These are phyloP conservation scores for Diaporthe aspalathi DNA, from an alignment of 2,329 filamentous ascomycete genomes.

Conservation along the genomic window DNA sequence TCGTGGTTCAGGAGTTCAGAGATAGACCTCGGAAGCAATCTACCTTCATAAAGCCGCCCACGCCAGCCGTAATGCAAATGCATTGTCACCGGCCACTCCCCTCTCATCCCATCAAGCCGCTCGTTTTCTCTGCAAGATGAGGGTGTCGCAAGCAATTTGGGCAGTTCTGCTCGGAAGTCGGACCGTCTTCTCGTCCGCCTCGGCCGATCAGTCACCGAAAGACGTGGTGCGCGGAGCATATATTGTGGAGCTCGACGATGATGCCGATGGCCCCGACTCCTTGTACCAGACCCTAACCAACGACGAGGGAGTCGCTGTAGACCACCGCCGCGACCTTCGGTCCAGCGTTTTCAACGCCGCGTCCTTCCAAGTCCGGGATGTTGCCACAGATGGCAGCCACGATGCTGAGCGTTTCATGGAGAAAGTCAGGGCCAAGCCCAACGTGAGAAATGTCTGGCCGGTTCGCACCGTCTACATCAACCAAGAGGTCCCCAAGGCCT, in stretches of 20 bases:
- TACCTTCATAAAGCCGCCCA: not conserved
- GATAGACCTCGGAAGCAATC: not conserved
- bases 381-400: not conserved
- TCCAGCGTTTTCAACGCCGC: slow-evolving; percentile 20
- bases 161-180: slow-evolving; percentile 16
- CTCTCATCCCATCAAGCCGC: not conserved
- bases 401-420: slow-evolving; percentile 12
- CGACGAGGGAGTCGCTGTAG: slow-evolving; percentile 7
- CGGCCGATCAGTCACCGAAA: slow-evolving; percentile 7
- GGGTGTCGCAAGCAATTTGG: slow-evolving; percentile 18
- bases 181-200: slow-evolving; percentile 8
- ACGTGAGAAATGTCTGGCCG: slow-evolving; percentile 11
- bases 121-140: slow-evolving; percentile 15
- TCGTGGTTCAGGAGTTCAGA: slow-evolving; percentile 1
- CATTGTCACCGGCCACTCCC: not conserved
- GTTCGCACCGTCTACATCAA: slow-evolving; percentile 12
- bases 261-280: not conserved
- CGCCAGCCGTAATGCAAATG: not conserved
- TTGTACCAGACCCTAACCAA: not conserved
- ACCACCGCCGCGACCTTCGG: slow-evolving; percentile 19
- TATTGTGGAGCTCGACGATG: slow-evolving; percentile 20
- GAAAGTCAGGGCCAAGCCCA: slow-evolving; percentile 18
- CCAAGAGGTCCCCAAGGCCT: not conserved
- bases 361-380: slow-evolving; percentile 10
- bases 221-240: slow-evolving; percentile 8